Base-by-base conservation (phyloP, 108 stramenopile genomes). In the Nannochloropsis salina region DNA sequence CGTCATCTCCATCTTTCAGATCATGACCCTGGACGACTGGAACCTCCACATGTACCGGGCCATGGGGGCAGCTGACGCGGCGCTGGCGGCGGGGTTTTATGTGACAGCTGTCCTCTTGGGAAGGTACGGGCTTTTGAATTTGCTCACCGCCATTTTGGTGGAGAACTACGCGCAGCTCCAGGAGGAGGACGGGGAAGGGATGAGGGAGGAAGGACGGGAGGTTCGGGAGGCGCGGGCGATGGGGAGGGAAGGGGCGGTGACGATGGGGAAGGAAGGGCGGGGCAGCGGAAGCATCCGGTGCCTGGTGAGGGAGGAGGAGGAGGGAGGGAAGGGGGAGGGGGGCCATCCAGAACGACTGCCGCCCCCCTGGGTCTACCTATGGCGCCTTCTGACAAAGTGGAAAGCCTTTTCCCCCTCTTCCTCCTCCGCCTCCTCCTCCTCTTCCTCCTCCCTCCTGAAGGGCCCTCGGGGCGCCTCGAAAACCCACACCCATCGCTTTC, bases 21-120 rank as follows among this genome's bases (percentile, higher is more conserved):
- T 74, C 6, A 74, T 74, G 61, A 74, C 61, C 61, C 5, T 74
- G 61, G 61, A 74, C n/a, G 61, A 74, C n/a, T 74, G 61, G 61
- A 74, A 74, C n/a, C 4, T n/a, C 2, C 4, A 74, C 20, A 74
- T 74, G 61, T 74, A 74, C 6, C 15, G 4, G 61, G 61, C 61
- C 5, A 74, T 74, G 61, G n/a, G 20, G 20, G 61, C n/a, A 3
- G n/a, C 61, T 74, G 61, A 74, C 6, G 4, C 61, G 61, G 61
- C 61, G 20, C 61, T 74, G 3, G 61, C 61, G 61, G 61, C n/a
- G 5, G 61, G 61, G 61, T 74, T 6, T 74, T 74, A 74, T 0
- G 61, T 74, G 15, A n/a, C 61, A 15, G 61, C 61, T n/a, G 61
- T 74, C 61, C n/a, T 74, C 15, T n/a, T 74, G 4, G 61, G 61